phyloP scores from a whole-genome alignment of 148 eudicot species.

The Euryodendron excelsum region DNA sequence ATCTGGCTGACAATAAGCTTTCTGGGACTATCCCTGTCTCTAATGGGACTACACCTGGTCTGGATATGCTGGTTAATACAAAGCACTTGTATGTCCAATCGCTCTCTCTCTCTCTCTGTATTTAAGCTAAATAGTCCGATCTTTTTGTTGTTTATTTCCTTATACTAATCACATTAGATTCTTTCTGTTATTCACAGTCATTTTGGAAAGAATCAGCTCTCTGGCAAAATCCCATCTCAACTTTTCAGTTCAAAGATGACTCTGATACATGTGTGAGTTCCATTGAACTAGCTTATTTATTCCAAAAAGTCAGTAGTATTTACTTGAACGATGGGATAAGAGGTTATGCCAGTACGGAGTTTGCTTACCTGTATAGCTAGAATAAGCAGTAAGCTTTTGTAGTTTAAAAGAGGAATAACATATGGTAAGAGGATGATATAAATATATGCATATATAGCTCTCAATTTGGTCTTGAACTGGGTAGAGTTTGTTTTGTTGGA shows the following conservation, averaged over 20 bases:
- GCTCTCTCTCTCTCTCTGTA: not conserved
- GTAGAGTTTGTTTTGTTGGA: not conserved
- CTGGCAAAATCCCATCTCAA: slow-evolving; percentile 65
- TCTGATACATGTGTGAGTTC: slow-evolving; percentile 74
- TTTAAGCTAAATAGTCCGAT: not conserved
- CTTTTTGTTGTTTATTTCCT: not conserved
- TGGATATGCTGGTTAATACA: slow-evolving; percentile 58
- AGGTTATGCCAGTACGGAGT: not conserved
- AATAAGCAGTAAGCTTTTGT: not conserved
- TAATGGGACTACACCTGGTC: too few relatives aligned
- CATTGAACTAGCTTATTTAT: not conserved
- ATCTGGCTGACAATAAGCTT: slow-evolving; percentile 64
- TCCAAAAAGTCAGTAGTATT: not conserved
- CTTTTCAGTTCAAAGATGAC: slow-evolving; percentile 62
- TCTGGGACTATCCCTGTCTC: slow-evolving; percentile 64
- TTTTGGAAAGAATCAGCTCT: slow-evolving; percentile 69
- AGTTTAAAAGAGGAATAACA: not conserved
- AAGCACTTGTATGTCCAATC: slow-evolving; percentile 62
- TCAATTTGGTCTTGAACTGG: not conserved
- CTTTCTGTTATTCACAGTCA: slow-evolving; percentile 42
- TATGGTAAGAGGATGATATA: not conserved
- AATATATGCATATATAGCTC: not conserved
- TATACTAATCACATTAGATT: not conserved
- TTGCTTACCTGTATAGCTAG: slow-evolving; percentile 27
- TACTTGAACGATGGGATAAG: not conserved